Conservation (phyloP, 164 flowering plant genomes). For the Magnolia changhungtana region DNA sequence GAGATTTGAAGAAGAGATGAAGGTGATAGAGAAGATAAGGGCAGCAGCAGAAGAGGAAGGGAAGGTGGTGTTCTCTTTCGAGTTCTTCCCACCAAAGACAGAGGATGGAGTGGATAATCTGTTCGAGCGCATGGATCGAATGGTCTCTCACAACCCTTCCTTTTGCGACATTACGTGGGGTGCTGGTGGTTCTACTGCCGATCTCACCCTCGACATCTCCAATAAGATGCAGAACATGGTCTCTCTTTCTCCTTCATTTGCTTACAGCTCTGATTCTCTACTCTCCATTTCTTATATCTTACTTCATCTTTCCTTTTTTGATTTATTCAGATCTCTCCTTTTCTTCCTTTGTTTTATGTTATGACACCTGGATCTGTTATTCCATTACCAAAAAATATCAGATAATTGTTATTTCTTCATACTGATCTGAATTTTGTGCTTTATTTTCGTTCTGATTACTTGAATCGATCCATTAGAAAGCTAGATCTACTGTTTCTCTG, state of each 20-base stretch:
- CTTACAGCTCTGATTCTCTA: neutral
- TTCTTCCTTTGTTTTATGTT: neutral
- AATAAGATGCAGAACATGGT: constrained; percentile 87
- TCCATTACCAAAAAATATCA: neutral
- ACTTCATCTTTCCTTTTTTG: neutral
- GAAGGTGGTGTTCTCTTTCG: constrained; percentile 79
- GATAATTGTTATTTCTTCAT: neutral
- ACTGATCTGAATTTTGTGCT: neutral
- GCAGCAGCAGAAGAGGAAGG: constrained; percentile 36
- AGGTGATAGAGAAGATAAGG: constrained; percentile 87
- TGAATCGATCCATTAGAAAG: neutral
- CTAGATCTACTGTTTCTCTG: neutral
- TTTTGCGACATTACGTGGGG: constrained; percentile 99
- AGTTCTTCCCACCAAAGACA: constrained; percentile 92
- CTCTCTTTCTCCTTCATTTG: neutral
- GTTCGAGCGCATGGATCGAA: constrained; percentile 88
- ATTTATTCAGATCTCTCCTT: neutral
- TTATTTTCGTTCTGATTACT: neutral
- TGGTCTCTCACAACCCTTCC: constrained; percentile 80
- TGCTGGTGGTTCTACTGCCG: constrained; percentile 95
- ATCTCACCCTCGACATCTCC: constrained; percentile 87
- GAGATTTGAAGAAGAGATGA: constrained; percentile 40
- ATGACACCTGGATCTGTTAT: neutral
- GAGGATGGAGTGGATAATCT: constrained; percentile 93
- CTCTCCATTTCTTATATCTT: neutral